A percentile compares a stretch with the other conserved stretches of the same genome.
phyloP scores from a whole-genome alignment of 2,329 filamentous ascomycete genomes.

The Pestalotiopsis sp. region DNA sequence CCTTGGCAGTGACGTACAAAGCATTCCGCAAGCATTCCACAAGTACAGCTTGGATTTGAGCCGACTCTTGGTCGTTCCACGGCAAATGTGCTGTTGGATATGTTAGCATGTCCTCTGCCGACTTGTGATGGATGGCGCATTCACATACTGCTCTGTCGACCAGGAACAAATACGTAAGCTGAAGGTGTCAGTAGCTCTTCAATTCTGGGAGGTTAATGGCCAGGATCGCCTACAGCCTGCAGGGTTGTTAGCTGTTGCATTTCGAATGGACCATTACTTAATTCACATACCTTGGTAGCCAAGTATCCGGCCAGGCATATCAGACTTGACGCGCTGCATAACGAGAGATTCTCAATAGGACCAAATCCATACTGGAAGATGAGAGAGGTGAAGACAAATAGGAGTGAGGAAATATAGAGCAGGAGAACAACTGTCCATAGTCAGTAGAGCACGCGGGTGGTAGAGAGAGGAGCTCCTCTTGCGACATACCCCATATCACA shows the following conservation, averaged over 20 bases:
- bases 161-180: not conserved
- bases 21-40: not conserved
- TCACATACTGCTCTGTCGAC: not conserved
- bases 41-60: conserved; percentile 1
- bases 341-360: not conserved
- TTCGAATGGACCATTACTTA: not conserved
- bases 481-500: not conserved
- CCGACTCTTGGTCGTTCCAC: not conserved
- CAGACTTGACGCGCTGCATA: not conserved
- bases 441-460: not conserved
- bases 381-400: not conserved
- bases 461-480: not conserved
- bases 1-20: not conserved
- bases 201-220: too few relatives aligned
- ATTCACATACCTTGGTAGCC: not conserved
- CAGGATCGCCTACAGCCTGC: not conserved
- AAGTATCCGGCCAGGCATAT: not conserved
- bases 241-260: not conserved
- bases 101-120: not conserved
- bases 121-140: not conserved
- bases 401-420: not conserved
- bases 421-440: not conserved
- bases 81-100: not conserved
- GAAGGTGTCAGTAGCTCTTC: not conserved
- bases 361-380: not conserved